Evolutionary conservation across 108 stramenopile species (phyloP).

Genomic region (Aurantiochytrium sp.): DNA sequence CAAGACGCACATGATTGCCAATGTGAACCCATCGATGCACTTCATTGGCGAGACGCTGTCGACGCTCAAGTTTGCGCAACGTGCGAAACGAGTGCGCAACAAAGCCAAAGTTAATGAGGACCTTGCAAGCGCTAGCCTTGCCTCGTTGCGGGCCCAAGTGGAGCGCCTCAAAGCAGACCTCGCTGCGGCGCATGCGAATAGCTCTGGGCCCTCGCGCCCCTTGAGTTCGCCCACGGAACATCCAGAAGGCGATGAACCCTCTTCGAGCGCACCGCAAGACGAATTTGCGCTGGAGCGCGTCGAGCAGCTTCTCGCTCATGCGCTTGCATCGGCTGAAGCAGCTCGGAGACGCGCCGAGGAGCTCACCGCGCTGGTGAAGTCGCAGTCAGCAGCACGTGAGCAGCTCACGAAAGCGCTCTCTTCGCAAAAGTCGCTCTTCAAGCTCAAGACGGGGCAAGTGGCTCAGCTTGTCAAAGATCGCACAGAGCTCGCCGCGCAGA

Average conservation of each 20-base stretch:
- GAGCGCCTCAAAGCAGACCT: neutral
- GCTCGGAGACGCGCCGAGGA: neutral
- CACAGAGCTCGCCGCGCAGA: neutral
- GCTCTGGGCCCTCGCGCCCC: neutral
- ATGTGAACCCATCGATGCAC: neutral
- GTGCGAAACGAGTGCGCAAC: conserved; percentile 33
- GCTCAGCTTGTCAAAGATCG: neutral
- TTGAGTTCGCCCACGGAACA: neutral
- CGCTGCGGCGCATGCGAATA: neutral
- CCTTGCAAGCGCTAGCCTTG: neutral
- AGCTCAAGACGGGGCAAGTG: neutral
- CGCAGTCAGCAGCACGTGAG: neutral
- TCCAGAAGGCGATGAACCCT: neutral
- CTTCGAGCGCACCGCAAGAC: neutral
- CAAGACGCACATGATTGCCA: conserved; percentile 18
- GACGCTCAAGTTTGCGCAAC: conserved; percentile 37
- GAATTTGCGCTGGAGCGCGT: neutral
- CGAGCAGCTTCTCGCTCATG: neutral
- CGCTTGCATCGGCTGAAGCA: neutral
- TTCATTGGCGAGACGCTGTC: conserved; percentile 31
- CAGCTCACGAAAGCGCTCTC: neutral
- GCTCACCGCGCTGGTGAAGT: neutral
- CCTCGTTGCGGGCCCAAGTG: neutral
- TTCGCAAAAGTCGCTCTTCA: neutral
- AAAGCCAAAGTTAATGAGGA: conserved; percentile 24